Evolutionary conservation across 331 rosid genomes (phyloP), one percentile per base, ranked within the genome.

Genomic region (Rosa hybrid): DNA sequence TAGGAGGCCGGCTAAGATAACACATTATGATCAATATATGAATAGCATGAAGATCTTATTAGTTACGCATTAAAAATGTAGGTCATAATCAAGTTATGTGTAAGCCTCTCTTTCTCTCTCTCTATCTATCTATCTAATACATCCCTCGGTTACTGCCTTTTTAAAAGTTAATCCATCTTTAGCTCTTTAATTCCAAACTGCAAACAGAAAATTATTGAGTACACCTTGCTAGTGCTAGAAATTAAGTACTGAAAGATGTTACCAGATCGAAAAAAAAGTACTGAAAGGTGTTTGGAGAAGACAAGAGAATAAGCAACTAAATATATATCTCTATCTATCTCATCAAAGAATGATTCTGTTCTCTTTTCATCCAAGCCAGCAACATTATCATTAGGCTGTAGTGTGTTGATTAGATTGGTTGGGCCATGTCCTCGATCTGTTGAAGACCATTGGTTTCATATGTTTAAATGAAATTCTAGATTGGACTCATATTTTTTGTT

Each of bases 381-480:
- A 48, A 30, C 67, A 54, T 45, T 11, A 75, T 75, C 71, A 81
- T 81, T 56, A 50, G 4, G 53, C 42, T 6, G 46, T 53, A 74
- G 45, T 64, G 70, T 57, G 62, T 18, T 75, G 81, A 81, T 49
- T 81, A 76, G 84, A 77, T 81, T 41, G 77, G 81, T 70, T 82
- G 74, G 23, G 81, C 44, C 81, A 23, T 53, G 76, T 71, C 81
- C 17, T 68, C 27, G 27, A 25, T 25, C 50, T 9, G 5, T 41
- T 68, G 16, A 41, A 42, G 17, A 42, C 16, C 16, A 20, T 20
- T 39, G 14, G 25, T 68, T 39, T 41, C 21, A 16, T 34, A 38
- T 67, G 23, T 67, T 38, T 67, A 17, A 67, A 7, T 38, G 12
- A 67, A 34, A 34, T 39, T 62, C 68, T 62, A 2, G 18, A 34